Evolutionary conservation across 352 stramenopile genomes (phyloP), one percentile per base, ranked within the genome.

Genomic region (Pythium brassicae): DNA sequence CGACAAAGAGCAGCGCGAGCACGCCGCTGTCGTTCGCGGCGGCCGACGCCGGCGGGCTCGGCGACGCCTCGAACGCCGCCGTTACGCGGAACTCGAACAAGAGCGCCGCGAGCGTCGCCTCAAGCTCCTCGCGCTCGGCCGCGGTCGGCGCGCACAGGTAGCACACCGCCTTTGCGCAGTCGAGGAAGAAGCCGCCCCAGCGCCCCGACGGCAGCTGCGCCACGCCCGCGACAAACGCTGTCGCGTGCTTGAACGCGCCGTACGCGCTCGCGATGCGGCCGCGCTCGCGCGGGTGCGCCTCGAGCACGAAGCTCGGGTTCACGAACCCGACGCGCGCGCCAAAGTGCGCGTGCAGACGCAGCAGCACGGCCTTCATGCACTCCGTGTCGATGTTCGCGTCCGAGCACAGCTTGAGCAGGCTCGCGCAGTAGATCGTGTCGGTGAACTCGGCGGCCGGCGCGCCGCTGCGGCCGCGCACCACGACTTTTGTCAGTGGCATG

Each of bases 1-100:
- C 45, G 12, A 54, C 34, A 22, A 60, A 60, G 22, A 60, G 32
- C 34, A 60, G 54, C 45, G 54, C 44, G 43, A 60, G n/a, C 15
- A 60, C 9, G 23, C 54, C 54, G 26, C 45, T 60, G 26, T 54
- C 45, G 26, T 40, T 27, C 34, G 32, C 45, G 15, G 42, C n/a
- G 1, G 17, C 26, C 23, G 44, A 42, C 17, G 45, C 26, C 25
- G 45, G 23, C 15, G 44, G 32, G 29, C 2, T 53, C 8, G 20
- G 45, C 11, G 17, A 26, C 9, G 20, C 17, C 26, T 52, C 32
- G 37, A 59, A 53, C 44, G 34, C 25, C 40, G 35, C 23, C 23
- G 5, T 19, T 8, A 54, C 4, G 23, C 22, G 25, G 52, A 42
- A 51, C 29, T 22, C 45, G 3, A 22, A 4, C 2, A 60, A 53